Evolutionary conservation across 805 yeast species (phyloP).

Genomic region (Metschnikowia vanudenii): DNA sequence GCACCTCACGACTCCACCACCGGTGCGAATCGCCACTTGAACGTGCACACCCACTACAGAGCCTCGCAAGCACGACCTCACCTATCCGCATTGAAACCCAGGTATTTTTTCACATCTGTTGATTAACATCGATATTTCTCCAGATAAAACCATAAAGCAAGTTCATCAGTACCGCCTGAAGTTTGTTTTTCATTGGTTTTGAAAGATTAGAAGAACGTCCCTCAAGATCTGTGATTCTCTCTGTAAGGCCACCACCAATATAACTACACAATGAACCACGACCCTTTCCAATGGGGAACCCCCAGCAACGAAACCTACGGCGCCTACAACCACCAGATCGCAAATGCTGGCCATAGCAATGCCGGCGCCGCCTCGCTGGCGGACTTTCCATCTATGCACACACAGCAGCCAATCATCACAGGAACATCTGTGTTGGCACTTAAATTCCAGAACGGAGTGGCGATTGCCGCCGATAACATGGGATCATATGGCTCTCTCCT

Average conservation of each 20-base stretch:
- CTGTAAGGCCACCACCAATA: no score
- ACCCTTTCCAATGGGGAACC: slow-evolving; percentile 94
- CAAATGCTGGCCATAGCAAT: background rate
- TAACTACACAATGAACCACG: slow-evolving; percentile 73
- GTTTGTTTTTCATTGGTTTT: no score
- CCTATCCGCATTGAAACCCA: no score
- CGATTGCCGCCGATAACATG: slow-evolving; percentile 92
- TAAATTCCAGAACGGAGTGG: slow-evolving; percentile 85
- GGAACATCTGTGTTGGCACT: slow-evolving; percentile 94
- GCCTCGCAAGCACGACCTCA: no score
- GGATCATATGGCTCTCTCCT: slow-evolving; percentile 92
- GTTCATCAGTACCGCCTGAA: no score
- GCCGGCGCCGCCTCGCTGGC: slow-evolving; percentile 6
- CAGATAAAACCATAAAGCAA: no score
- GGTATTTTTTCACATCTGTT: no score
- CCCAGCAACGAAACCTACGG: slow-evolving; percentile 85
- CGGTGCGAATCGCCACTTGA: slow-evolving; percentile 4
- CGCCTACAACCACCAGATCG: slow-evolving; percentile 50
- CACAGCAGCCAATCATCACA: slow-evolving; percentile 93
- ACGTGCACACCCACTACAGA: background rate
- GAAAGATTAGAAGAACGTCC: no score
- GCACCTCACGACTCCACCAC: slow-evolving; percentile 7
- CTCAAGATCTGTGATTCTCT: no score
- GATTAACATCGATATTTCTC: no score
- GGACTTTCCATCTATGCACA: slow-evolving; percentile 71